A percentile compares a stretch with the other conserved stretches of the same genome.
These are phyloP conservation scores for Neonectria sp. DNA, from an alignment of 2,329 filamentous ascomycete genomes.

Conservation along the genomic window DNA sequence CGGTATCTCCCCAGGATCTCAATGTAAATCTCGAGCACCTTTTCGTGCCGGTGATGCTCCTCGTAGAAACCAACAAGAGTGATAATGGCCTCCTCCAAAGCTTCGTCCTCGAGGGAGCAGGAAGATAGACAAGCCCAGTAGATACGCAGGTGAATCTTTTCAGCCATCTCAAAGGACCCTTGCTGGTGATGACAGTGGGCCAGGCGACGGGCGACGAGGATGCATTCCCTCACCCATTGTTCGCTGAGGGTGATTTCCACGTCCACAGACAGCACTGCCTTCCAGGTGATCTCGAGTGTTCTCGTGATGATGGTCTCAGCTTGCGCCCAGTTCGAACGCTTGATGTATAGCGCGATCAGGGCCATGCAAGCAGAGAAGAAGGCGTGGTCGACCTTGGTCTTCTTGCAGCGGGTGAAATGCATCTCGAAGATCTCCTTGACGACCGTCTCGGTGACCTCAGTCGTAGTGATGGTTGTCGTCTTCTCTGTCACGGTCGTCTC, in stretches of 20 bases:
- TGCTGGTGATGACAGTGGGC: conserved; percentile 55
- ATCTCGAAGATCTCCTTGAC: conserved; percentile 55
- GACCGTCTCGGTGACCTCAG: conserved; percentile 52
- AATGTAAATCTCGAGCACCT: conserved; percentile 54
- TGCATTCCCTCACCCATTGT: conserved; percentile 51
- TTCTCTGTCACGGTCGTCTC: conserved; percentile 52
- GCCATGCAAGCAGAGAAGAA: conserved; percentile 56
- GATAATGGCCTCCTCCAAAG: conserved; percentile 47
- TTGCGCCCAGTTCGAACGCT: conserved; percentile 52
- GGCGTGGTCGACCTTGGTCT: conserved; percentile 49
- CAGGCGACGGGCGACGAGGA: conserved; percentile 52
- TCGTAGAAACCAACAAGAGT: conserved; percentile 53
- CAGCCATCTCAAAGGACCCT: conserved; percentile 55
- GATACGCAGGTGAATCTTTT: conserved; percentile 55
- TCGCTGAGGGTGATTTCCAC: conserved; percentile 49
- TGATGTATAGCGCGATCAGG: conserved; percentile 52
- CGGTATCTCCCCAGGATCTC: conserved; percentile 54
- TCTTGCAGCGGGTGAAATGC: conserved; percentile 54
- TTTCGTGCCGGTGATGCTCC: conserved; percentile 56
- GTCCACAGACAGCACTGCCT: conserved; percentile 52
- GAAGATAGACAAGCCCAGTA: conserved; percentile 54
- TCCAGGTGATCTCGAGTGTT: conserved; percentile 58
- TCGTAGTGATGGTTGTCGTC: conserved; percentile 49
- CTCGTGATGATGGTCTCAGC: conserved; percentile 53
- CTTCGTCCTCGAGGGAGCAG: conserved; percentile 48